A percentile compares a stretch with the other conserved stretches of the same genome.
Evolutionary conservation across 2,329 filamentous ascomycete genomes (phyloP).

Genomic region (Hysterium pulicare): DNA sequence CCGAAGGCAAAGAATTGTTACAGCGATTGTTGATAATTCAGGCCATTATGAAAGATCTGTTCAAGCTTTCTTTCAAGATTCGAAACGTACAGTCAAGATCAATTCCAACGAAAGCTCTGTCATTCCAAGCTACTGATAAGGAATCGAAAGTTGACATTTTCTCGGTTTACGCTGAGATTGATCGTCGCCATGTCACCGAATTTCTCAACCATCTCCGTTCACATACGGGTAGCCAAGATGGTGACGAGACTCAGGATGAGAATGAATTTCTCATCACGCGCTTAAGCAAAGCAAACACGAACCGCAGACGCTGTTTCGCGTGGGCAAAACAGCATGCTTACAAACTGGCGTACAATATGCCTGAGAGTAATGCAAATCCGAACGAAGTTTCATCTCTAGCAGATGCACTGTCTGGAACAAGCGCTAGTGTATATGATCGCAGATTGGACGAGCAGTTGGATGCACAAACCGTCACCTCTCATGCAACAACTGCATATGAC

Average conservation of each 20-base stretch:
- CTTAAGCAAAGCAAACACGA: constrained; percentile 2
- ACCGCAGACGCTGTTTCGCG: constrained; percentile 2
- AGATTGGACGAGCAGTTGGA: constrained; percentile 2
- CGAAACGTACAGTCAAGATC: constrained; percentile 2
- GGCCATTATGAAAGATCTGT: constrained; percentile 2
- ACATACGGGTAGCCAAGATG: neutral
- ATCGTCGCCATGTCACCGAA: constrained; percentile 4
- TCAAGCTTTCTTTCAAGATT: constrained; percentile 7
- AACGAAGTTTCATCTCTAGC: neutral
- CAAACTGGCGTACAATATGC: neutral
- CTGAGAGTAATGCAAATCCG: neutral
- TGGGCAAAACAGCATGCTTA: constrained; percentile 4
- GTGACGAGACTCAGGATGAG: neutral
- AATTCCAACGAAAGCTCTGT: constrained; percentile 1
- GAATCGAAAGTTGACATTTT: constrained; percentile 5
- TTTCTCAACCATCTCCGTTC: constrained; percentile 1
- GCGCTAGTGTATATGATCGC: neutral
- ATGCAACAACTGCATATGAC: constrained; percentile 4
- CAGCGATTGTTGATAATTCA: neutral
- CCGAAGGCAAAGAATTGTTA: constrained; percentile 1
- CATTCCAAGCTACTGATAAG: neutral
- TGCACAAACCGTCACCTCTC: constrained; percentile 4
- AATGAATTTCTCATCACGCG: constrained; percentile 5
- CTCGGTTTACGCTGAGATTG: constrained; percentile 1
- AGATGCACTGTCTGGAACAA: constrained; percentile 4